Evolutionary conservation across 2,329 filamentous ascomycete genomes (phyloP).

Genomic region (Raffaelea ambrosiae): DNA sequence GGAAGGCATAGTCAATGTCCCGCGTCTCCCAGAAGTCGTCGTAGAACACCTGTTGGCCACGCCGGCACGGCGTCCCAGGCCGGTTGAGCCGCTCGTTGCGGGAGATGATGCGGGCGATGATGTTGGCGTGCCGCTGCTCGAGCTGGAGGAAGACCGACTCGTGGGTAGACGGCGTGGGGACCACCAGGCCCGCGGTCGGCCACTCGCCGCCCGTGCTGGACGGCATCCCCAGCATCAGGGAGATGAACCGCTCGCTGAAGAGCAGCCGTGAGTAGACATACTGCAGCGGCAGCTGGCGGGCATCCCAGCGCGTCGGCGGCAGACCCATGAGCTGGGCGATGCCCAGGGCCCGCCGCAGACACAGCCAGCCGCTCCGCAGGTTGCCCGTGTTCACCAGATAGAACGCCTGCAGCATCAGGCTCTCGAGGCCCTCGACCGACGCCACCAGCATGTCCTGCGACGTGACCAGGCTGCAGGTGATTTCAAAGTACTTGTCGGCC

Average conservation of each 20-base stretch:
- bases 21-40: conserved; percentile 18
- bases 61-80: neutral
- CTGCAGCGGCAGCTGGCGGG: conserved; percentile 20
- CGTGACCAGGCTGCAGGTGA: conserved; percentile 27
- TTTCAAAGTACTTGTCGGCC: conserved; percentile 13
- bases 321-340: conserved; percentile 3
- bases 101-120: conserved; percentile 27
- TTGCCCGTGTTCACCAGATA: conserved; percentile 37
- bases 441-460: conserved; percentile 31
- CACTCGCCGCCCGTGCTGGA: conserved; percentile 18
- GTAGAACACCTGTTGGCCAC: conserved; percentile 1
- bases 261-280: conserved; percentile 34
- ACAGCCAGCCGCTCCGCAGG: conserved; percentile 33
- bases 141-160: conserved; percentile 15
- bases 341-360: conserved; percentile 32
- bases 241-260: conserved; percentile 33
- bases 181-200: neutral
- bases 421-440: conserved; percentile 38
- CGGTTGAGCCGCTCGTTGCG: conserved; percentile 21
- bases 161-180: neutral
- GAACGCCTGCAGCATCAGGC: conserved; percentile 35
- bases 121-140: conserved; percentile 21
- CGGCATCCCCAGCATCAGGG: conserved; percentile 33
- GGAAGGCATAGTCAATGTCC: conserved; percentile 24
- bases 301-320: conserved; percentile 7